Base-by-base conservation (phyloP, 805 yeast genomes). In the Candida sonorensis region DNA sequence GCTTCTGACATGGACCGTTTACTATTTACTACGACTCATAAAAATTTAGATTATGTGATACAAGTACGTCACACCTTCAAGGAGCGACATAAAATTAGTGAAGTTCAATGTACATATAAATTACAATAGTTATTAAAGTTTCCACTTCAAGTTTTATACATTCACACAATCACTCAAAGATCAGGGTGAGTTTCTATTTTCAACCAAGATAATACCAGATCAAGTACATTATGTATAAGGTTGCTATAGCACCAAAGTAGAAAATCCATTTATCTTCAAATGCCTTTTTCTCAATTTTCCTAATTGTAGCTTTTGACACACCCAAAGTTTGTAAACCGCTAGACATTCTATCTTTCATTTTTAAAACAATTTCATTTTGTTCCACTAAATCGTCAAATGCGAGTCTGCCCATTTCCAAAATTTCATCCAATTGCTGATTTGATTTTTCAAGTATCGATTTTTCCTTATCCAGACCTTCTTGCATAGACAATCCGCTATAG, bases 201-300 rank as follows among this genome's bases (percentile, higher is more conserved):
- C 56, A 81, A 27, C 83, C 66, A 34, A 88, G 64, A 66, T 77
- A 76, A 48, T 68, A 72, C 42, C 78, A 54, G 26, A 88, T 76
- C 36, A 71, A 66, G 56, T 76, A 85, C 62, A 87, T 82, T 17
- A 73, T 61, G 10, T 78, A 63, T 35, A 88, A 51, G 57, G 84
- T 69, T 19, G 80, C 44, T 2, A 69, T 27, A 3, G 83, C 75
- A 20, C 87, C 83, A 10, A 79, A 77, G 68, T 82, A 87, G 51
- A 92, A 92, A 19, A 92, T 62, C 67, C 85, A 72, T 53, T 87
- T 87, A 55, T 90, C 97, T 53, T 85, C 81, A 45, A 72, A 74
- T 9, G 94, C 90, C 34, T 95, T 70, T 44, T 76, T 72, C 57
- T 87, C 92, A 20, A 90, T 80, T 33, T 70, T 67, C 35, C 81